phyloP scores from a whole-genome alignment of 2,329 filamentous ascomycete genomes.

The Hypomyces rosellus region DNA sequence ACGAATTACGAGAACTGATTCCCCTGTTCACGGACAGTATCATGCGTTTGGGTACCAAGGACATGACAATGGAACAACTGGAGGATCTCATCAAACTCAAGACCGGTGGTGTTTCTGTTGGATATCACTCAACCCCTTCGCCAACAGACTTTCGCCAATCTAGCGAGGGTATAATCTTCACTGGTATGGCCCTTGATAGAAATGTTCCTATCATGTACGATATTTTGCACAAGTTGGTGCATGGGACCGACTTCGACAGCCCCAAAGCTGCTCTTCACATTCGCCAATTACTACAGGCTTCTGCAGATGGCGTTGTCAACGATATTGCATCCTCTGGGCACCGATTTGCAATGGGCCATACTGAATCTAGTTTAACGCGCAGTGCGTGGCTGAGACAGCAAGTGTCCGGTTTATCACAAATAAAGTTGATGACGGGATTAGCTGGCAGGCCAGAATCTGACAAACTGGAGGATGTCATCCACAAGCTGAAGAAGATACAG shows the following conservation, averaged over 20 bases:
- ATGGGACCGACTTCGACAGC: constrained; percentile 86
- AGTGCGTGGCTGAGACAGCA: constrained; percentile 72
- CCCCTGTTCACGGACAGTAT: constrained; percentile 89
- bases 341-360: constrained; percentile 74
- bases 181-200: constrained; percentile 80
- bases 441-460: constrained; percentile 66
- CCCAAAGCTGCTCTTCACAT: constrained; percentile 76
- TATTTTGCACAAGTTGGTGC: constrained; percentile 69
- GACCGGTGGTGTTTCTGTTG: constrained; percentile 82
- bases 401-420: constrained; percentile 82
- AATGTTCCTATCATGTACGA: constrained; percentile 91
- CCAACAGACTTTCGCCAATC: constrained; percentile 64
- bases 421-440: constrained; percentile 74
- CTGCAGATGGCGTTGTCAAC: constrained; percentile 84
- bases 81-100: constrained; percentile 95
- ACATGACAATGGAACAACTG: constrained; percentile 85
- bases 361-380: constrained; percentile 70
- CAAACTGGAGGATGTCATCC: constrained; percentile 66
- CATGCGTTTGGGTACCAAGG: constrained; percentile 85
- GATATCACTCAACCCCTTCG: constrained; percentile 75
- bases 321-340: constrained; percentile 88
- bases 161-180: constrained; percentile 76
- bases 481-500: constrained; percentile 82
- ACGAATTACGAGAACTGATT: constrained; percentile 76
- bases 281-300: constrained; percentile 76